Evolutionary conservation across 257 asterid genomes (phyloP).

Genomic region (Leonotis leonurus): DNA sequence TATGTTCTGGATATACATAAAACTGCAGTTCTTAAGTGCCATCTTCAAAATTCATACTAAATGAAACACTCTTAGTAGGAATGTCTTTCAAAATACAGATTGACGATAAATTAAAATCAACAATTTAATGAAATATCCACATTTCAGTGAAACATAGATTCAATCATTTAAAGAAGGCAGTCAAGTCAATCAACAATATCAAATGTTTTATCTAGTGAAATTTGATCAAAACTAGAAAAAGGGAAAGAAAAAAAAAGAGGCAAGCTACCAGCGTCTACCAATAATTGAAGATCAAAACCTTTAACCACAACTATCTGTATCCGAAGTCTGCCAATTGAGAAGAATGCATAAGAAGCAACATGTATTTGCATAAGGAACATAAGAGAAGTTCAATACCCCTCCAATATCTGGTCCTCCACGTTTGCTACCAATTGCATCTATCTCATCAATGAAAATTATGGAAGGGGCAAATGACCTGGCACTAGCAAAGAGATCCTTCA

Average conservation of each 20-base stretch:
- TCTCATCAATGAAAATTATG: conserved; percentile 94
- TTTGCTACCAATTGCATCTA: conserved; percentile 98
- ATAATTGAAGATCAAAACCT: neutral
- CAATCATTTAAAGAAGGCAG: neutral
- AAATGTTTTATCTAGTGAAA: neutral
- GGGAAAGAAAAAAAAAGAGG: neutral
- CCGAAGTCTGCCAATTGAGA: conserved; percentile 7
- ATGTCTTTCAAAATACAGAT: too few relatives aligned
- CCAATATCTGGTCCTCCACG: conserved; percentile 99
- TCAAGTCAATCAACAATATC: neutral
- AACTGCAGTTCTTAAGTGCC: neutral
- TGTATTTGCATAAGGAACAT: conserved; percentile 1
- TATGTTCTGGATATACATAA: neutral
- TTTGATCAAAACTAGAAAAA: neutral
- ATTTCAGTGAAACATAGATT: conserved; percentile 5
- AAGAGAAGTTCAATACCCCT: conserved; percentile 61
- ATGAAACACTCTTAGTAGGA: neutral
- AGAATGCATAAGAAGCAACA: conserved; percentile 1
- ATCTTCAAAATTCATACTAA: conserved; percentile 6
- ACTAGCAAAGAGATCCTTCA: conserved; percentile 91
- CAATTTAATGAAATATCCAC: neutral
- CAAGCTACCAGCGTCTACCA: neutral
- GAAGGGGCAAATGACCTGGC: conserved; percentile 98
- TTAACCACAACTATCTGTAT: neutral
- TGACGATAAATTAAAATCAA: too few relatives aligned